Evolutionary conservation across 441 rosid species (phyloP).

Genomic region (Lepidium campestre): DNA sequence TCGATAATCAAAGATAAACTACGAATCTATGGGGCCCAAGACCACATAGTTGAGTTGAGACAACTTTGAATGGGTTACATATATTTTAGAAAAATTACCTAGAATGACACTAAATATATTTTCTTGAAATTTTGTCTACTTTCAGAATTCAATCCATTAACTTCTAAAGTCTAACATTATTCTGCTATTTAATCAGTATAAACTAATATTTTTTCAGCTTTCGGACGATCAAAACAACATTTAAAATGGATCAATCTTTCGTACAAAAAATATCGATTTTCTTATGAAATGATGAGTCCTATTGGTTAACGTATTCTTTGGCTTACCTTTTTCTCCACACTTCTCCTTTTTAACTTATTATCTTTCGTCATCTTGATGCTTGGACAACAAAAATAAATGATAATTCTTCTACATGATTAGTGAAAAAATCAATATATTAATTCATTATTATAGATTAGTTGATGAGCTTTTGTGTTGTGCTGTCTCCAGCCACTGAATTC

Average conservation of each 20-base stretch:
- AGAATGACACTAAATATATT: too few species aligned
- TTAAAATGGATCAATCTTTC: neutral
- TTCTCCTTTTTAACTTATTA: neutral
- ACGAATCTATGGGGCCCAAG: neutral
- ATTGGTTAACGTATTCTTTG: conserved; percentile 19
- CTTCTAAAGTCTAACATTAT: too few species aligned
- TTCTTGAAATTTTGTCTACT: too few species aligned
- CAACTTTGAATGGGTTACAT: too few species aligned
- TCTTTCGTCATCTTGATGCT: conserved; percentile 14
- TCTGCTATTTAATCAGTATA: too few species aligned
- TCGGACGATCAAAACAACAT: neutral
- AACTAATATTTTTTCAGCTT: too few species aligned
- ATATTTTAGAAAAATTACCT: too few species aligned
- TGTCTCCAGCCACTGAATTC: conserved; percentile 6
- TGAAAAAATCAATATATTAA: neutral
- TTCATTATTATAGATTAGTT: neutral
- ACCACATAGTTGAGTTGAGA: neutral
- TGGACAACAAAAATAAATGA: conserved; percentile 2
- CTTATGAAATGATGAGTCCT: conserved; percentile 2
- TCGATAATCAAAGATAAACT: neutral
- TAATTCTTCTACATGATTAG: conserved; percentile 9
- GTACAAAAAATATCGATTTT: neutral
- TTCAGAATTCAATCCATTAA: too few species aligned
- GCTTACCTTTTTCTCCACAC: conserved; percentile 8
- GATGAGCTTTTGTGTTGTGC: conserved; percentile 11